Base-by-base conservation (phyloP, 805 yeast genomes). In the Ogataea saltuana region DNA sequence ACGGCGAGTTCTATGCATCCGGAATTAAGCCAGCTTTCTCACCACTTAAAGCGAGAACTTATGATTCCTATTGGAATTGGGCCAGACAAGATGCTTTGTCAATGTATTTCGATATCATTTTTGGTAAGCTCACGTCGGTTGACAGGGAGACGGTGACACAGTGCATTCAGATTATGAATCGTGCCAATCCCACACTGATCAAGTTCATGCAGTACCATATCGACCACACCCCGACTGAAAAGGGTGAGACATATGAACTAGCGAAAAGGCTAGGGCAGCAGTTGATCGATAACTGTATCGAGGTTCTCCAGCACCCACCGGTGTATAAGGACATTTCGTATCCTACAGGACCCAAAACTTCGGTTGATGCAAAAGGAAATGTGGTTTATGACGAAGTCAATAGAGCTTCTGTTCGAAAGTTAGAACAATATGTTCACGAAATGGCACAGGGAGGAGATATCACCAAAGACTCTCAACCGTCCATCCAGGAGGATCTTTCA, bases 1-100 rank as follows among this genome's bases (percentile, higher is more conserved):
- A 85, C 55, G 99, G 99, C 56, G 99, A 93, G 59, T 83, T 83
- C 61, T 93, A 90, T 66, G 90, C 97, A 38, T 78, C 82, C 46
- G 98, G 99, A 64, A 84, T 93, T 58, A 74, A 82, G 54, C 96
- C 98, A 31, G 81, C 84, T 4, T 93, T 93, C 72, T 86, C 96
- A 23, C 76, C 91, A 49, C 78, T 86, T 70, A 93, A 93, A 74
- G 96, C 97, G 21, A 86, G 99, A 74, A 82, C 85, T 42, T 93
- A 91, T 68, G 98, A 93, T 70, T 89, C 97, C 17, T 89, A 90
- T 70, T 93, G 99, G 99, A 95, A 95, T 70, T 93, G 99, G 99
- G 97, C 98, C 36, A 87, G 97, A 69, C 99, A 93, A 74, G 96
- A 93, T 65, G 86, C 93, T 48, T 73, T 93, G 56, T 80, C 89